A percentile compares a stretch with the other conserved stretches of the same genome.
Conservation (phyloP, 768 basidiomycete genomes). For the Trametopsis cervina region DNA sequence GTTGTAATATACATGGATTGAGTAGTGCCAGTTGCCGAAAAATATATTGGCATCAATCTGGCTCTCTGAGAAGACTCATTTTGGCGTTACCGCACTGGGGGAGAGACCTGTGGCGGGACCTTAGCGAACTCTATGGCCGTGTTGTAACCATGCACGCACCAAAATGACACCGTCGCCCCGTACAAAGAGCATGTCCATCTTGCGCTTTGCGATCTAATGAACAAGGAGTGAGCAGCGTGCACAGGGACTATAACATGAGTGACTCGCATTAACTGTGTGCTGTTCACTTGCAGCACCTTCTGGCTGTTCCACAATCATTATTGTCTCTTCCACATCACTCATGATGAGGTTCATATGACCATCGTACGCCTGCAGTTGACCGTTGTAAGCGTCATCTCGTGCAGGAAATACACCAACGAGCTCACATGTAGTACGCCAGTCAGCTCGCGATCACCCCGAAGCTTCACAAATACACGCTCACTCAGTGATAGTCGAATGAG, state of each 20-base stretch:
- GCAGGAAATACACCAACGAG: slow-evolving; percentile 6
- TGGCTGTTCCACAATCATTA: slow-evolving; percentile 87
- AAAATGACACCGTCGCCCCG: slow-evolving; percentile 96
- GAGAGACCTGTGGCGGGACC: background rate
- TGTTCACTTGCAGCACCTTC: slow-evolving; percentile 56
- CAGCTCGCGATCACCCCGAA: slow-evolving; percentile 89
- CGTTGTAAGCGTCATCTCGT: slow-evolving; percentile 10
- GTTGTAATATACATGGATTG: slow-evolving; percentile 1
- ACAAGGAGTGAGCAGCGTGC: background rate
- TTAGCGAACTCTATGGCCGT: too few species aligned
- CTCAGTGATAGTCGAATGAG: slow-evolving; percentile 92
- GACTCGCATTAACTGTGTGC: slow-evolving; percentile 62
- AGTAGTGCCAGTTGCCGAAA: background rate
- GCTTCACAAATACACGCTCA: slow-evolving; percentile 97
- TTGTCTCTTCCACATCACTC: slow-evolving; percentile 95
- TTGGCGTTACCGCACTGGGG: background rate
- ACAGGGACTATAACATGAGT: background rate
- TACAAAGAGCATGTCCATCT: slow-evolving; percentile 97
- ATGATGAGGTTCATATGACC: slow-evolving; percentile 99
- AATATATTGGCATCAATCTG: background rate
- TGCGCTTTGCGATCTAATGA: slow-evolving; percentile 79
- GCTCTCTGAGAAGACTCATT: too few species aligned
- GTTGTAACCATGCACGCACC: slow-evolving; percentile 51
- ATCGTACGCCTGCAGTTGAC: slow-evolving; percentile 77
- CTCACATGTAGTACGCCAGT: slow-evolving; percentile 89